Base-by-base conservation (phyloP, 75 land plant genomes). In the Picea glauca region DNA sequence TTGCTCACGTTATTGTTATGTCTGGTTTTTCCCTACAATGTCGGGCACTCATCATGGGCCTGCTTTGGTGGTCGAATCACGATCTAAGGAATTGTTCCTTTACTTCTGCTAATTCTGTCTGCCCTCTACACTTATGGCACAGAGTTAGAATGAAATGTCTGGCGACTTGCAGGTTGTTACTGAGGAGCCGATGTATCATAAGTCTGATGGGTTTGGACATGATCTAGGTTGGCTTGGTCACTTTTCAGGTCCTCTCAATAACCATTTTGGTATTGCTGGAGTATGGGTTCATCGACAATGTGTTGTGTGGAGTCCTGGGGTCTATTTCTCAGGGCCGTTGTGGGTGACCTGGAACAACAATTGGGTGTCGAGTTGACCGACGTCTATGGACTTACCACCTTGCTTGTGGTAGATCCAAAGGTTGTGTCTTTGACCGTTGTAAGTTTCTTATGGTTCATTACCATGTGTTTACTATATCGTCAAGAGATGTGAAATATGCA, bases 321-420 rank as follows among this genome's bases (percentile, higher is more conserved):
- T 50, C 56, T 50, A 50, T 50, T 50, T 50, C 56, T 50, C 56
- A 50, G 56, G 56, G 83, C 31, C 95, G 89, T 21, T 96, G 99
- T 83, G 88, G 88, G 81, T 87, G 91, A 77, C 92, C 95, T 33
- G 99, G 99, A 62, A 98, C 99, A 32, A 96, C 99, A 35, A 96
- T 93, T 84, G 99, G 99, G 21, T 96, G 99, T 76, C 98, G 99
- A 76, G 95, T 96, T 83, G 95, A 94, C 83, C 90, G 98, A 20
- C 94, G 99, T 62, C 95, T 98, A 14, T 94, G 81, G 78, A 94
- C 94, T 23, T 96, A 96, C 76, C 99, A 96, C 81, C 76, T 96
- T 93, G 99, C 99, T 30, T 96, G 99, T 85, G 98, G 91, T n/a
- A 91, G 98, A 74, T 89, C 90, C 67, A 88, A 89, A 50, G 88